These are phyloP conservation scores for Staphylotrichum longicolle DNA, from an alignment of 495 filamentous ascomycete genomes.

Conservation along the genomic window DNA sequence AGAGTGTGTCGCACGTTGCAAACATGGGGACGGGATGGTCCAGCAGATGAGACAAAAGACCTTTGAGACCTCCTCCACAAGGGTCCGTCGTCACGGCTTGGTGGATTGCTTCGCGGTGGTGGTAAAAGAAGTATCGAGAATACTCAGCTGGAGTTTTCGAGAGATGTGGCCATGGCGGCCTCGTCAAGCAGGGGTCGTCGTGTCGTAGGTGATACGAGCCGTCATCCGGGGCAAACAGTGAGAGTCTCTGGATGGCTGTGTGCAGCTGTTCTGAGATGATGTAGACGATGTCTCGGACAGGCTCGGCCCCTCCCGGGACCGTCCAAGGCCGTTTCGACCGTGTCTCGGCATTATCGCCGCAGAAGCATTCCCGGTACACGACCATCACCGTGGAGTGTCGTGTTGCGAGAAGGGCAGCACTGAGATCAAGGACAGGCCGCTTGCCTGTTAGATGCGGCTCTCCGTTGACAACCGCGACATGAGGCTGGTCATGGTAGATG, in stretches of 20 bases:
- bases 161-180: too few species aligned
- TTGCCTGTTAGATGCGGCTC: background rate
- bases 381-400: background rate
- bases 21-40: background rate
- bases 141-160: background rate
- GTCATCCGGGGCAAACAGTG: background rate
- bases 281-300: background rate
- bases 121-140: background rate
- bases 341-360: background rate
- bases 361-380: background rate
- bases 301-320: background rate
- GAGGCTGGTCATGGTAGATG: background rate
- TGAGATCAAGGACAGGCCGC: background rate
- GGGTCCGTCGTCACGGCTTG: background rate
- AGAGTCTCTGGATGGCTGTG: background rate
- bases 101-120: background rate
- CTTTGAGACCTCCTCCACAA: background rate
- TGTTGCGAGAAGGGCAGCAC: background rate
- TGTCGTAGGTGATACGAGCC: too few species aligned
- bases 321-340: too few species aligned
- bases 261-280: background rate
- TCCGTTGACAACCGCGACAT: background rate
- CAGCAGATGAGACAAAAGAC: background rate
- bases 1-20: background rate
- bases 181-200: too few species aligned